Evolutionary conservation across 2,329 filamentous ascomycete species (phyloP), one percentile per base, ranked within the genome.

Genomic region (Aspergillus sp.): DNA sequence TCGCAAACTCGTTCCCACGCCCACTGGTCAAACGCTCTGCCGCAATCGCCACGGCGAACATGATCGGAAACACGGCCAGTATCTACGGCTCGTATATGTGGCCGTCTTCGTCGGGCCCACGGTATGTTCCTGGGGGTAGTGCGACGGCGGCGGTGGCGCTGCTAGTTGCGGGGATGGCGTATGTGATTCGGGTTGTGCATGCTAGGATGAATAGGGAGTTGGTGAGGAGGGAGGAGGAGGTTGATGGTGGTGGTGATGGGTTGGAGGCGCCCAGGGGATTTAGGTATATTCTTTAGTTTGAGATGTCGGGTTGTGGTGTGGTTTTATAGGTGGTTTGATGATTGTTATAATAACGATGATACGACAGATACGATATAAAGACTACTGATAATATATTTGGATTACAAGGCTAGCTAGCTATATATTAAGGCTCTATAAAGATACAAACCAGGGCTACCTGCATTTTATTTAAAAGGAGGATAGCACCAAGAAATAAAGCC

Each of bases 11-110:
- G 1, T 74, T 77, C 21, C 74, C 76, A 2, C 73, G 78, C 40
- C 77, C 77, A 0, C 59, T 74, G 4, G 75, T 78, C 57, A 80
- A 80, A 66, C 77, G 77, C 23, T 77, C 77, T 11, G 74, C 75
- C 0, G 70, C 73, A 0, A 65, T 79, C 21, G 75, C 76, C 3
- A 70, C 76, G 19, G 75, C 77, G 9, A 79, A 79, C 40, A 72
- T 75, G 48, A 68, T 77, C 14, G 73, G 73, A 0, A 79, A 76
- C 52, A 70, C 70, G 9, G 68, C 71, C 40, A 71, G 74, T 15
- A 79, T 79, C 43, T 80, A 75, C 40, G 71, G 71, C 2, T 70
- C 71, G 12, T 77, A 77, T 48, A 69, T 76, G 47, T 75, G 69
- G 63, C 74, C 64, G 8, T 69, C 61, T 19, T 71, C 67, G 2